A percentile compares a stretch with the other conserved stretches of the same genome.
These are phyloP conservation scores for Nemania sp. DNA, from an alignment of 2,329 filamentous ascomycete species.

Conservation along the genomic window DNA sequence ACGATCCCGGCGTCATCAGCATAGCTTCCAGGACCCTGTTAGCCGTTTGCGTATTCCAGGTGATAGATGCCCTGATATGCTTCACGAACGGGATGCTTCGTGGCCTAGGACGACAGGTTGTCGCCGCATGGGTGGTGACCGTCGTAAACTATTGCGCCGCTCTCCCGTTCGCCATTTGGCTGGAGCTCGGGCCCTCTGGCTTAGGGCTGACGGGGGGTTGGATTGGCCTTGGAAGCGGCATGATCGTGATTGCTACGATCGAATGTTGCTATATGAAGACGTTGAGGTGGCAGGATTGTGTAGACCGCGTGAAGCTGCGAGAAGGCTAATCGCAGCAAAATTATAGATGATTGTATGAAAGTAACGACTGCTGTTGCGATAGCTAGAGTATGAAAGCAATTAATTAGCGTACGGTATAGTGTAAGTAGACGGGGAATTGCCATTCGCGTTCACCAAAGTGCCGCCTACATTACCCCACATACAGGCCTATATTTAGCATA, in stretches of 20 bases:
- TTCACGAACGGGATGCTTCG: slow-evolving; percentile 46
- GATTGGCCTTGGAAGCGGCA: slow-evolving; percentile 42
- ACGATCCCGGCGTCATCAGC: slow-evolving; percentile 29
- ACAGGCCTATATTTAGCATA: no score
- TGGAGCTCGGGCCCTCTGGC: slow-evolving; percentile 40
- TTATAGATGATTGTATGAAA: no score
- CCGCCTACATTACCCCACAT: no score
- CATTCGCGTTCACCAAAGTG: no score
- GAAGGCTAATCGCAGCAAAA: no score
- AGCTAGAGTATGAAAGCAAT: no score
- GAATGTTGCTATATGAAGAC: slow-evolving; percentile 42
- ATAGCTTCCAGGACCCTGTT: slow-evolving; percentile 32
- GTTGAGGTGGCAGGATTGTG: slow-evolving; percentile 30
- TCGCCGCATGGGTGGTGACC: slow-evolving; percentile 44
- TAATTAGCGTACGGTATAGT: no score
- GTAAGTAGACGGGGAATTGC: no score
- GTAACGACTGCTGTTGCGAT: no score
- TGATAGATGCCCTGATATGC: slow-evolving; percentile 37
- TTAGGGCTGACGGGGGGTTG: slow-evolving; percentile 41
- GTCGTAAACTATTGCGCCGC: slow-evolving; percentile 44
- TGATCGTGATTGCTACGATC: slow-evolving; percentile 37
- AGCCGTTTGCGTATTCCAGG: slow-evolving; percentile 41
- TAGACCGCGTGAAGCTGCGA: no score
- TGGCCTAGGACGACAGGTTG: slow-evolving; percentile 43
- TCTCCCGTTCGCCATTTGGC: slow-evolving; percentile 44